A percentile compares a stretch with the other conserved stretches of the same genome.
phyloP scores from a whole-genome alignment of 2,329 filamentous ascomycete species.

The Aspergillus sp. region DNA sequence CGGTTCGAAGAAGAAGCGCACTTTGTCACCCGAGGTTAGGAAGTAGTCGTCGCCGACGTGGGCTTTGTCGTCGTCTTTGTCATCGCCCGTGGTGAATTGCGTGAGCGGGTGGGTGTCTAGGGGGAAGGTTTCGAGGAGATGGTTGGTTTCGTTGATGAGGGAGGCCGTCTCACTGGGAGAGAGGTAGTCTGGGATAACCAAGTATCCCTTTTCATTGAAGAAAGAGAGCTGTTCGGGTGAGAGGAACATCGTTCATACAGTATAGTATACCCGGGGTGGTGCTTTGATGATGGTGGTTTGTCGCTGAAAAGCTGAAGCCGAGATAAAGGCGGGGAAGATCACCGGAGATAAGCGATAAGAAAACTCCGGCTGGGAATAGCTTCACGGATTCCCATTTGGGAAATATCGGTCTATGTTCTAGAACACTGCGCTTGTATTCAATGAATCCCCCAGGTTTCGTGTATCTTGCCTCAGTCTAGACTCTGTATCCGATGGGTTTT shows the following conservation, averaged over 20 bases:
- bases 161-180: conserved; percentile 54
- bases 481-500: background rate
- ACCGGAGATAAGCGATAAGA: conserved; percentile 12
- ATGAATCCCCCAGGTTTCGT: no score
- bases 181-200: conserved; percentile 74
- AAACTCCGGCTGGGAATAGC: background rate
- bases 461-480: background rate
- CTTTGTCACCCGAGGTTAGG: conserved; percentile 76
- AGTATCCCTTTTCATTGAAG: conserved; percentile 80
- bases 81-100: conserved; percentile 77
- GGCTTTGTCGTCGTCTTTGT: conserved; percentile 39
- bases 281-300: background rate
- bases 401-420: background rate
- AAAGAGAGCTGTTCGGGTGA: conserved; percentile 60
- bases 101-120: conserved; percentile 86
- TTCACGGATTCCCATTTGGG: background rate
- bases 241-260: conserved; percentile 37
- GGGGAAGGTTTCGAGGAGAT: conserved; percentile 65
- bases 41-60: conserved; percentile 97
- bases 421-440: no score
- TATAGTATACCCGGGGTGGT: background rate
- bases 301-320: background rate
- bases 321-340: conserved; percentile 13
- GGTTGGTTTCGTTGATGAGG: conserved; percentile 66
- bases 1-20: conserved; percentile 96